Evolutionary conservation across 2,329 filamentous ascomycete species (phyloP).

Genomic region (Ceratocystis cubensis): DNA sequence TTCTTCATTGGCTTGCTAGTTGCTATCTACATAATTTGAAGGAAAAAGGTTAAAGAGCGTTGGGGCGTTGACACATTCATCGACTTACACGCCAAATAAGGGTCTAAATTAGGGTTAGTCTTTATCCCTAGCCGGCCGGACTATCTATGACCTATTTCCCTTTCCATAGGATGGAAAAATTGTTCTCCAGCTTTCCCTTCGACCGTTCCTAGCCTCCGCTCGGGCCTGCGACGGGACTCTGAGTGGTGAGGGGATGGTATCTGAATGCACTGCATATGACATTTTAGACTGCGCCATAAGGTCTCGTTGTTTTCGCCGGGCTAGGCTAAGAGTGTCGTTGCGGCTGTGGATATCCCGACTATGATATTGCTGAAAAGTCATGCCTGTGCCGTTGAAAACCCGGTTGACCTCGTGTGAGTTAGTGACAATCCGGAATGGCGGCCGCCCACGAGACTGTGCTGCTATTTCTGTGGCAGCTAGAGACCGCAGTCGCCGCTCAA

Average conservation of each 20-base stretch:
- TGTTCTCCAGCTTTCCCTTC: not conserved
- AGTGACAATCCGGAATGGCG: slow-evolving; percentile 13
- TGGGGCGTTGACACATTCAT: too few relatives aligned
- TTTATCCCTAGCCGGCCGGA: not conserved
- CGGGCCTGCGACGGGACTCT: not conserved
- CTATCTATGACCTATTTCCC: not conserved
- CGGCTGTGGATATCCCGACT: not conserved
- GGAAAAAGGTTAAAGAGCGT: too few relatives aligned
- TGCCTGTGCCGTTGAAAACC: slow-evolving; percentile 10
- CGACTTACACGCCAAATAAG: not conserved
- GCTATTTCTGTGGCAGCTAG: not conserved
- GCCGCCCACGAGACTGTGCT: not conserved
- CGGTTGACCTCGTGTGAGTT: slow-evolving; percentile 15
- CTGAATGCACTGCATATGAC: not conserved
- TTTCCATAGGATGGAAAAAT: too few relatives aligned
- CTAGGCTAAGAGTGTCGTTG: too few relatives aligned
- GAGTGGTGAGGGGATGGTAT: not conserved
- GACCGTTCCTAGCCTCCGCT: not conserved
- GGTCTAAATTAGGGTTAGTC: not conserved
- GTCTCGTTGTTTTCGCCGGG: not conserved
- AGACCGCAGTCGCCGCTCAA: not conserved
- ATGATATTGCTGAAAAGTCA: slow-evolving; percentile 4
- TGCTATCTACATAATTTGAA: too few relatives aligned
- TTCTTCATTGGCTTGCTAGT: not conserved
- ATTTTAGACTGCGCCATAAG: not conserved